Conservation (phyloP, 2,329 filamentous ascomycete species). For the Xylaria arbuscula region DNA sequence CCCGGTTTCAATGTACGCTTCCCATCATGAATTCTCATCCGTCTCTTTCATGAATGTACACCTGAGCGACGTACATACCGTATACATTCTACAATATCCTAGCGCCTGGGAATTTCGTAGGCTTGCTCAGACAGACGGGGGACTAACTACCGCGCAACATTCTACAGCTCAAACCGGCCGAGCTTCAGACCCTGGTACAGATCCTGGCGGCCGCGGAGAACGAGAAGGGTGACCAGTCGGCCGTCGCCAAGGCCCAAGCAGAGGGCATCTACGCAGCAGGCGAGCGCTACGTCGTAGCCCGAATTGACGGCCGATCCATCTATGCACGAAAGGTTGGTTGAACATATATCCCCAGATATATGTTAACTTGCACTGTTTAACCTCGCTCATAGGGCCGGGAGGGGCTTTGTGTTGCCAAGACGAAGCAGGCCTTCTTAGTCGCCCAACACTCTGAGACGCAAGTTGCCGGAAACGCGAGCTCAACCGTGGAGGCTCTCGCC, state of each 20-base stretch:
- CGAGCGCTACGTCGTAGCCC: constrained; percentile 81
- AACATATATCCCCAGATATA: not conserved
- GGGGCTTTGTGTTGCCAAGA: constrained; percentile 86
- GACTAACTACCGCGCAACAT: constrained; percentile 34
- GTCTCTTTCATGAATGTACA: not conserved
- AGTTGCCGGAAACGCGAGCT: constrained; percentile 79
- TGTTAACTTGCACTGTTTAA: constrained; percentile 26
- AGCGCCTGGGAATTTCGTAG: not conserved
- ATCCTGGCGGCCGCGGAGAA: constrained; percentile 60
- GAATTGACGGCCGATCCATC: constrained; percentile 79
- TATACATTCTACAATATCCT: not conserved
- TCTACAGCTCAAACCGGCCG: constrained; percentile 65
- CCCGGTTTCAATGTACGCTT: constrained; percentile 75
- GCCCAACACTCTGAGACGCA: constrained; percentile 83
- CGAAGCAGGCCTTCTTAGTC: constrained; percentile 87
- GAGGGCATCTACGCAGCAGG: constrained; percentile 81
- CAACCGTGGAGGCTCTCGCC: constrained; percentile 83
- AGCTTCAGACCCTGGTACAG: constrained; percentile 68
- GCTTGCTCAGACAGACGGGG: not conserved
- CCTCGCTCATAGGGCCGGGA: constrained; percentile 69
- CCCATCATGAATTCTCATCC: constrained; percentile 7
- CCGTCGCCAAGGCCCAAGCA: constrained; percentile 73
- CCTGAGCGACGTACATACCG: not conserved
- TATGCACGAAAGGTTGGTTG: constrained; percentile 84
- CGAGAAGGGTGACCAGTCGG: constrained; percentile 42